Conservation (phyloP, 768 basidiomycete species). For the Kwoniella pini region DNA sequence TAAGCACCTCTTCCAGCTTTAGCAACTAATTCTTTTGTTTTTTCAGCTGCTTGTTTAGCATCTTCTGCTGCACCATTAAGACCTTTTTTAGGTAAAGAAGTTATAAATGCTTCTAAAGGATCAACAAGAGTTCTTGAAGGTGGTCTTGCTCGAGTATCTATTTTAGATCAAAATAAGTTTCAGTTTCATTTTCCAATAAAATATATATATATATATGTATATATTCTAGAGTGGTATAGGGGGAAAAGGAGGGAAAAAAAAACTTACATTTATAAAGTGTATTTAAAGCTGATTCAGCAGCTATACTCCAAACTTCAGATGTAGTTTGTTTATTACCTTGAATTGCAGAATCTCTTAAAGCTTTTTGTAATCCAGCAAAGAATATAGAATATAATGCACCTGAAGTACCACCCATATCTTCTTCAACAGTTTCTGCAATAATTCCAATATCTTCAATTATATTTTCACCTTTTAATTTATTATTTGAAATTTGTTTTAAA, state of each 20-base stretch:
- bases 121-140: slow-evolving; percentile 93
- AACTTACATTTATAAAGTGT: slow-evolving; percentile 48
- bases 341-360: slow-evolving; percentile 58
- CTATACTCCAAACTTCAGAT: slow-evolving; percentile 63
- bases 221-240: too few species aligned
- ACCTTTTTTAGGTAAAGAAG: slow-evolving; percentile 55
- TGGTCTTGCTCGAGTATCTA: slow-evolving; percentile 78
- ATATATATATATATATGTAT: too few species aligned
- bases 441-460: slow-evolving; percentile 66
- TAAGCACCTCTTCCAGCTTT: slow-evolving; percentile 89
- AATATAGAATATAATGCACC: slow-evolving; percentile 92
- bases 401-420: slow-evolving; percentile 86
- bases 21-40: slow-evolving; percentile 72
- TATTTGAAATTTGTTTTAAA: slow-evolving; percentile 62
- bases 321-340: slow-evolving; percentile 57
- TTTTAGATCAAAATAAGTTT: not conserved
- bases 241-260: too few species aligned
- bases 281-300: slow-evolving; percentile 58
- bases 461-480: slow-evolving; percentile 65
- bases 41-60: slow-evolving; percentile 68
- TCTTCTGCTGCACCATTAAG: slow-evolving; percentile 63
- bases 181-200: too few species aligned
- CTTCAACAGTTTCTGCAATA: slow-evolving; percentile 74
- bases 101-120: slow-evolving; percentile 76
- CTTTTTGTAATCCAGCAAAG: slow-evolving; percentile 82